Conservation (phyloP, 1,284 basidiomycete genomes). For the Tilletia caries region DNA sequence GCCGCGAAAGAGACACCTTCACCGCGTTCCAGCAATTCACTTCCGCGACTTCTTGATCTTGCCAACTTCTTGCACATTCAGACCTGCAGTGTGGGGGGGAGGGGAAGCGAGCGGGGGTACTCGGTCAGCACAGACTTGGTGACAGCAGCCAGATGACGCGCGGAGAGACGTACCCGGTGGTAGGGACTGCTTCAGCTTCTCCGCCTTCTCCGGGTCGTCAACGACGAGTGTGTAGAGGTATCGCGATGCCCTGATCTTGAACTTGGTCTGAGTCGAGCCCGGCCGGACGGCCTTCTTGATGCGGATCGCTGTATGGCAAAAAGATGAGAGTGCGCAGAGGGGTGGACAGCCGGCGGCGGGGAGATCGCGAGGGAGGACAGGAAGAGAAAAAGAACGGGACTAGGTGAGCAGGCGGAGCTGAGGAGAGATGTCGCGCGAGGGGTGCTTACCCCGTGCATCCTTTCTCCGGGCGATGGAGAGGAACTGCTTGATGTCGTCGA, state of each 20-base stretch:
- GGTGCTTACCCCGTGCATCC: constrained; percentile 61
- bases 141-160: too few relatives aligned
- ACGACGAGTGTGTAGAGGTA: constrained; percentile 96
- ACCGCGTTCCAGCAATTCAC: constrained; percentile 4
- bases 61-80: constrained; percentile 22
- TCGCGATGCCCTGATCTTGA: constrained; percentile 96
- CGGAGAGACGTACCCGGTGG: constrained; percentile 92
- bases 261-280: constrained; percentile 75
- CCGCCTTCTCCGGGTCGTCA: constrained; percentile 95
- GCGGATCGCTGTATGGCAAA: constrained; percentile 70
- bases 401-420: not conserved
- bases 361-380: not conserved
- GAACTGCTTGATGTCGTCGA: constrained; percentile 98
- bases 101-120: too few relatives aligned
- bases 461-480: constrained; percentile 85
- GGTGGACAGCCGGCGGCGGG: not conserved
- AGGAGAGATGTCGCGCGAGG: not conserved
- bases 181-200: constrained; percentile 92
- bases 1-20: too few relatives aligned
- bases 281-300: constrained; percentile 84
- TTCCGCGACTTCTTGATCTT: constrained; percentile 21
- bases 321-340: too few relatives aligned
- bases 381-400: not conserved
- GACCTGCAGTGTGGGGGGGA: constrained; percentile 7
- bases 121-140: too few relatives aligned